Percentiles rank a stretch among this genome's conserved stretches.
Conservation (phyloP, 305 asterid genomes). For the Nicotiana rustica region DNA sequence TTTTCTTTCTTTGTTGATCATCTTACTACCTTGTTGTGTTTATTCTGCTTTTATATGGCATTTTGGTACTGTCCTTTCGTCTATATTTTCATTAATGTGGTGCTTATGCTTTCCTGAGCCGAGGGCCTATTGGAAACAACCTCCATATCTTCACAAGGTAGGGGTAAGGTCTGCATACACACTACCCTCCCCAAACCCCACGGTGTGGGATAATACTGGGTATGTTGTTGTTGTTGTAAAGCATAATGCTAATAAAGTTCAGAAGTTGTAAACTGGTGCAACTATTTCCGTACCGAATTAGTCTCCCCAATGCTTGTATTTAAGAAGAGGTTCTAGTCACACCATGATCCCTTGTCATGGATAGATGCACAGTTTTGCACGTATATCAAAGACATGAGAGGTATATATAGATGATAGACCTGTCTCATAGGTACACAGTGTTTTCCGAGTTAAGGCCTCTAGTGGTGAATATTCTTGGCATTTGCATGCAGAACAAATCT, state of each 20-base stretch:
- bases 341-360: not conserved
- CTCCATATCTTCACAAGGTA: too few species aligned
- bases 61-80: too few species aligned
- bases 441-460: not conserved
- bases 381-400: not conserved
- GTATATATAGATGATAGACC: not conserved
- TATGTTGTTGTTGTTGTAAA: too few species aligned
- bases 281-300: not conserved
- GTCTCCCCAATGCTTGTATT: not conserved
- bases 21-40: too few species aligned
- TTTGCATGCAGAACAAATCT: not conserved
- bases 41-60: too few species aligned
- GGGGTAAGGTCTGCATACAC: too few species aligned
- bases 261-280: slow-evolving; percentile 7
- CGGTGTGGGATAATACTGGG: too few species aligned
- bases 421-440: not conserved
- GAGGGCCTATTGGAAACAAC: too few species aligned
- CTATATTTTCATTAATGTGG: too few species aligned
- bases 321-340: slow-evolving; percentile 25
- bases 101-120: too few species aligned
- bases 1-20: too few species aligned
- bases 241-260: slow-evolving; percentile 8
- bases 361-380: not conserved
- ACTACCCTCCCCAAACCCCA: too few species aligned
- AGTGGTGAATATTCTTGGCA: not conserved